Conservation (phyloP, 192 early-diverging fungal genomes). For the Podila horticola region DNA sequence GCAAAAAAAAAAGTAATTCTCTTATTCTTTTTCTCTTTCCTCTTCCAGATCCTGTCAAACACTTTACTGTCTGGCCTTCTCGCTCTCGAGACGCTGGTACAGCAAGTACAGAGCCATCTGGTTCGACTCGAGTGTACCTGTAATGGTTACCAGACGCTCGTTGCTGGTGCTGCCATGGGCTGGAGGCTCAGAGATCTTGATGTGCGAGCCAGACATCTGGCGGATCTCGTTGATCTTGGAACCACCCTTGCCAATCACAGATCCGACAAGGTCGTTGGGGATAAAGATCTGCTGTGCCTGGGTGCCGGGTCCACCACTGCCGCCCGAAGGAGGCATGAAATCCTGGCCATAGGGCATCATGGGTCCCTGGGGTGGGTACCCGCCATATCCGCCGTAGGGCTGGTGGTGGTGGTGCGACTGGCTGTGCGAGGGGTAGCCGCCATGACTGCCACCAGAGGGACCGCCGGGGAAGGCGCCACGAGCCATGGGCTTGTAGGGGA, state of each 20-base stretch:
- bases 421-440: conserved; percentile 46
- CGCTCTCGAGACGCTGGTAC: conserved; percentile 88
- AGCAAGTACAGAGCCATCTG: conserved; percentile 94
- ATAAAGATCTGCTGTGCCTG: conserved; percentile 72
- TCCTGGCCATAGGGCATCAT: conserved; percentile 55
- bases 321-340: conserved; percentile 42
- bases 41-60: not conserved
- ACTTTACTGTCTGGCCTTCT: conserved; percentile 63
- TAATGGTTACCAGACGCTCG: conserved; percentile 92
- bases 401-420: conserved; percentile 43
- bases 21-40: not conserved
- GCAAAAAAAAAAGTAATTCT: not conserved
- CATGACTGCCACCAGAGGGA: conserved; percentile 37
- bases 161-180: conserved; percentile 57
- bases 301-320: conserved; percentile 40
- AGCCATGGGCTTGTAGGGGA: conserved; percentile 75
- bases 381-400: conserved; percentile 38
- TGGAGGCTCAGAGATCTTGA: conserved; percentile 86
- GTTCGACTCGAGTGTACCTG: conserved; percentile 87
- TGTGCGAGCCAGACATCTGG: conserved; percentile 81
- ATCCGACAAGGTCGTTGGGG: conserved; percentile 80
- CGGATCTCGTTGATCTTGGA: conserved; percentile 85
- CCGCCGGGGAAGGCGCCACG: conserved; percentile 32
- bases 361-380: conserved; percentile 40
- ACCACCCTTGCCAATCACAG: conserved; percentile 95